phyloP scores from a whole-genome alignment of 345 rosid genomes.

The Aquilaria yunnanensis region DNA sequence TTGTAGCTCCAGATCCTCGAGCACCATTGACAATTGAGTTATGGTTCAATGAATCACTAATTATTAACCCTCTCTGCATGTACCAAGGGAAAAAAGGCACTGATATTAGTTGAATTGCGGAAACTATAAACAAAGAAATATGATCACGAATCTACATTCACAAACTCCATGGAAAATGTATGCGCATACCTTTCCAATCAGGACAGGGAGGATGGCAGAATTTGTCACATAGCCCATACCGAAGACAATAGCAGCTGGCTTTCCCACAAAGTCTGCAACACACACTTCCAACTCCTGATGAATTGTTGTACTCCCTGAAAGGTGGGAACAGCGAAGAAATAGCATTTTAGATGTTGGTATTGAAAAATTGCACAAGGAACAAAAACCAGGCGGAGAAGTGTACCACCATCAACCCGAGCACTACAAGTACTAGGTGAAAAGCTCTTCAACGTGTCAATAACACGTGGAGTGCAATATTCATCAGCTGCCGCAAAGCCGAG shows the following conservation, averaged over 20 bases:
- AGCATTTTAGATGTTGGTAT: no score
- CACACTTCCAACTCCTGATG: slow-evolving; percentile 68
- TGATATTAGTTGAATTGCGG: not conserved
- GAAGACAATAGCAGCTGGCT: slow-evolving; percentile 72
- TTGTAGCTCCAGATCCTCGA: slow-evolving; percentile 83
- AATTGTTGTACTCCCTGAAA: slow-evolving; percentile 56
- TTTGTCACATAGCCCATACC: slow-evolving; percentile 89
- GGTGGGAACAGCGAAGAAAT: not conserved
- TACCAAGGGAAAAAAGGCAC: slow-evolving; percentile 1
- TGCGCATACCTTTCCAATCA: slow-evolving; percentile 57
- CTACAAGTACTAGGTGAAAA: slow-evolving; percentile 89
- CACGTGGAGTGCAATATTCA: slow-evolving; percentile 92
- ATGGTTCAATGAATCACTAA: slow-evolving; percentile 89
- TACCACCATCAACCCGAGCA: slow-evolving; percentile 85
- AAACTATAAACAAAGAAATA: not conserved
- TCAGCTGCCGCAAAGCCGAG: slow-evolving; percentile 94
- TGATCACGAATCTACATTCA: not conserved
- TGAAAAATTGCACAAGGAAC: not conserved
- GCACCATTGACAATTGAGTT: slow-evolving; percentile 89
- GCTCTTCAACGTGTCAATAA: slow-evolving; percentile 57
- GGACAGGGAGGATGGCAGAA: slow-evolving; percentile 72
- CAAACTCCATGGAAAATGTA: not conserved
- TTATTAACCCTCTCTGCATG: slow-evolving; percentile 66
- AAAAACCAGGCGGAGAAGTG: not conserved
- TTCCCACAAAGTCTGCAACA: slow-evolving; percentile 74